Percentiles rank a stretch among this genome's conserved stretches.
Conservation (phyloP, 441 rosid genomes). For the Gossypium gossypioides region DNA sequence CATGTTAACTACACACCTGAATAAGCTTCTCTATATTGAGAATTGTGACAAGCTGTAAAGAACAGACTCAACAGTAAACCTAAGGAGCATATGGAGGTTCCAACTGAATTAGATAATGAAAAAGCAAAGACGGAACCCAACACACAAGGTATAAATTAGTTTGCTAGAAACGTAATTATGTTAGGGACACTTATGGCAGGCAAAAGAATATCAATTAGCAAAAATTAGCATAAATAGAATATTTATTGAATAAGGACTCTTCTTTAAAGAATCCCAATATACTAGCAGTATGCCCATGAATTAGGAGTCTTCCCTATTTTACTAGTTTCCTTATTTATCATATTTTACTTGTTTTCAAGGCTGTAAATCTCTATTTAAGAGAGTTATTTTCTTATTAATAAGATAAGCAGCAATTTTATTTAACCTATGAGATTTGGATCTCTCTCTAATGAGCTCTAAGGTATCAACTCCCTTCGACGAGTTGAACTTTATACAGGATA, state of each 20-base stretch:
- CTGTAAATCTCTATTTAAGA: background rate
- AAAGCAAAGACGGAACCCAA: background rate
- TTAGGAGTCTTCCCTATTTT: background rate
- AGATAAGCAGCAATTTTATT: background rate
- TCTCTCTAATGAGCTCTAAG: background rate
- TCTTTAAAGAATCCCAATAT: background rate
- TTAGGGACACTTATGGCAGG: background rate
- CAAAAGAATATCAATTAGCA: background rate
- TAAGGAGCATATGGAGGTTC: background rate
- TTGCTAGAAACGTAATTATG: background rate
- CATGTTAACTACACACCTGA: background rate
- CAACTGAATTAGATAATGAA: background rate
- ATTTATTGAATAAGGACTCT: background rate
- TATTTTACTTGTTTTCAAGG: background rate
- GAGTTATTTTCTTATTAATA: background rate
- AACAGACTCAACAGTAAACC: background rate
- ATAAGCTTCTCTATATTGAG: background rate
- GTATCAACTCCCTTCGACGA: background rate
- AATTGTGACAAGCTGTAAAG: background rate
- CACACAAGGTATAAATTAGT: background rate
- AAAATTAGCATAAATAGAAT: background rate
- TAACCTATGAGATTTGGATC: background rate
- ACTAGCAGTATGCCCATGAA: background rate
- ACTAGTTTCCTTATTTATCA: background rate
- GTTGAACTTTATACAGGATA: background rate